Evolutionary conservation across 2,329 filamentous ascomycete genomes (phyloP), one percentile per base, ranked within the genome.

Genomic region (Diaporthe batatas): DNA sequence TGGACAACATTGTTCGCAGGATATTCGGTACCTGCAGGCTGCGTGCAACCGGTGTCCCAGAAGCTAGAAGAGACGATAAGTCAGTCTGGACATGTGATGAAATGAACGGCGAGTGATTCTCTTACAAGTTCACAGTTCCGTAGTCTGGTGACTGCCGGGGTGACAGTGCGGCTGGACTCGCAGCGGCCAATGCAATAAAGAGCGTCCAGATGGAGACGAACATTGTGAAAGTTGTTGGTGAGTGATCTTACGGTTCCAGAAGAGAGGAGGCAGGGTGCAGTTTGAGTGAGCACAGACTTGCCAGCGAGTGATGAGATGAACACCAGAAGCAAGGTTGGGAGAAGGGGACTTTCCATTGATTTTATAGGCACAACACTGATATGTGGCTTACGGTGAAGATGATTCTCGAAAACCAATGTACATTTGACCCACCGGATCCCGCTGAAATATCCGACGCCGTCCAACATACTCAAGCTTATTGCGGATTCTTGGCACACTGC

Each of bases 71-170:
- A 14, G 18, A 18, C 8, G 21, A 3, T 6, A 32, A 1, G 42
- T 64, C 25, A 64, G 25, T 49, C 16, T 23, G 8, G 4, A 21
- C 10, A 23, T 3, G 16, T 29, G 39, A 3, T 1, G 1, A 3
- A 1, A 12, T 6, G 21, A 11, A 10, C 1, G 0, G 21, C 2
- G 16, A 6, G 2, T 4, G 12, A 8, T 10, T 34, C 6, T 25
- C 21, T 51, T 36, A 65, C 62, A 51, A 65, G 29, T 51, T 65
- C 11, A 65, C 62, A 25, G 62, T 65, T 3, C 44, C 62, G 12
- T 51, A 65, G 7, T 65, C 59, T 23, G 59, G 5, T 2, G 42
- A 51, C 59, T 65, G 42, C 25, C 59, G 29, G 7, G 25, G 6
- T 23, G 29, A 11, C 59, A 65, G 23, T 0, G 6, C 6, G 11